Base-by-base conservation (phyloP, 2,329 filamentous ascomycete species). In the Alternaria ethzedia region DNA sequence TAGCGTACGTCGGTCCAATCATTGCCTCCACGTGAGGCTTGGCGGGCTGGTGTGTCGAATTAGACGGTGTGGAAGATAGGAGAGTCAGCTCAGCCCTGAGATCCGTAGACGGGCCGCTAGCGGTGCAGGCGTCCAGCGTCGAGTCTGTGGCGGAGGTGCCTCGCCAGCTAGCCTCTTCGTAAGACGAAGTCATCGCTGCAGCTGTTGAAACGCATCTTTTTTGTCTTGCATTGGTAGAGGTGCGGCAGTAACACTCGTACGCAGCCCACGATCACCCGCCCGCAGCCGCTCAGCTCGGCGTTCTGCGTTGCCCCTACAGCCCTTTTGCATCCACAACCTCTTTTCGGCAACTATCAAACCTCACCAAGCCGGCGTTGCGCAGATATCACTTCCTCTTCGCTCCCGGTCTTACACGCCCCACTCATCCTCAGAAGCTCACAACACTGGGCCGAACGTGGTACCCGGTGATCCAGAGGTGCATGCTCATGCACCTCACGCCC, bases 11-110 rank as follows among this genome's bases (percentile, higher is more conserved):
- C 15, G 15, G 32, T 41, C 60, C 60, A 63, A 54, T 63, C 15
- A 32, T 25, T 4, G 7, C 28, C 17, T 10, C 49, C 55, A 63
- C 56, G 60, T 54, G 55, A 43, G 28, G 55, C 59, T 62, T 59
- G 59, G 55, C 49, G 30, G n/a, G 30, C 46, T 30, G 54, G 45
- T n/a, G 41, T 46, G 41, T 57, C 46, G 54, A 61, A 61, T 61
- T 58, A 57, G 46, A 57, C 47, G 46, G 20, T 17, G 46, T 36
- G 47, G 54, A 46, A n/a, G 44, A 13, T 28, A 41, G 28, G 41
- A 47, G 41, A 30, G 36, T 62, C 46, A 61, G 59, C 59, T 52
- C 54, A 45, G 54, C 55, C 55, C 47, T 49, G 26, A 13, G 30
- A 44, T 43, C 55, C 60, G 56, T 21, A 41, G 21, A 49, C 50